Evolutionary conservation across 225 moss, liverwort and hornwort species (phyloP).

Genomic region (Pleurozium schreberi): DNA sequence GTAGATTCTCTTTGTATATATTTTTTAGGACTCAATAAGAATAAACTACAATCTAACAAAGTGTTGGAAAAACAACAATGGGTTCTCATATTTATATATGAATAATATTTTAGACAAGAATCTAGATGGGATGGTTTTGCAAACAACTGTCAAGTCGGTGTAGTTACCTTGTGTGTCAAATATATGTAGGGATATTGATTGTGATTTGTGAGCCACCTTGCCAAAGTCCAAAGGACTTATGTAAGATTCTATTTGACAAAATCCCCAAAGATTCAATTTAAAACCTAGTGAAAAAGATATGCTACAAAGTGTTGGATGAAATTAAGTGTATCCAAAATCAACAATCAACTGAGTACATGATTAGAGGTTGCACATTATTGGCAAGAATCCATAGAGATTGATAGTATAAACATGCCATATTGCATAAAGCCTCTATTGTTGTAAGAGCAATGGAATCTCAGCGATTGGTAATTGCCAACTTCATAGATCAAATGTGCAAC

Average conservation of each 20-base stretch:
- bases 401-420: not conserved
- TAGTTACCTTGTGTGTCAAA: not conserved
- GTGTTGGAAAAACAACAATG: not conserved
- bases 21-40: fast-evolving
- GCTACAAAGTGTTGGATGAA: not conserved
- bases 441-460: not conserved
- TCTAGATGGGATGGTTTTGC: not conserved
- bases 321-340: not conserved
- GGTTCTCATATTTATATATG: fast-evolving
- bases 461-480: not conserved
- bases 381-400: too few relatives aligned
- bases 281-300: not conserved
- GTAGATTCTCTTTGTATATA: not conserved
- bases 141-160: not conserved
- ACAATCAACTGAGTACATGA: not conserved
- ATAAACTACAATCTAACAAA: not conserved
- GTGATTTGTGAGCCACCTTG: fast-evolving
- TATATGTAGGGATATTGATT: not conserved
- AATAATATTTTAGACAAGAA: not conserved
- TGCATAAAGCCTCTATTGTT: not conserved
- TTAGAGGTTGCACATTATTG: not conserved
- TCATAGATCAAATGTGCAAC: not conserved
- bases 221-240: not conserved
- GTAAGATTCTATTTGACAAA: not conserved
- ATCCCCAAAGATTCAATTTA: fast-evolving